phyloP scores from a whole-genome alignment of 108 stramenopile species.

The Pseudonitzschia multiseries region DNA sequence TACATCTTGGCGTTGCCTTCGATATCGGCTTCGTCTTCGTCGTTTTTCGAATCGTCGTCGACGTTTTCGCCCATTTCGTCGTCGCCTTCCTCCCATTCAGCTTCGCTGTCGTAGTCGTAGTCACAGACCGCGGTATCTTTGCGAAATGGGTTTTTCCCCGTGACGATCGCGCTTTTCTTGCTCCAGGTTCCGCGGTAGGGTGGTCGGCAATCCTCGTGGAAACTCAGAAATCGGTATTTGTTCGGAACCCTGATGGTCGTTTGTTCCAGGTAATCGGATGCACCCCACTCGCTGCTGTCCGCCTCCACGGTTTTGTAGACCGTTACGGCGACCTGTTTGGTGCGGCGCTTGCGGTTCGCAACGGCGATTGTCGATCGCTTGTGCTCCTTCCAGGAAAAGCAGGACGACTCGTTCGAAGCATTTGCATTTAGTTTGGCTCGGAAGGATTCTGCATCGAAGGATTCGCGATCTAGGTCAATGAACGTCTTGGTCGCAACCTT shows the following conservation, averaged over 20 bases:
- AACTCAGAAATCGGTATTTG: slow-evolving; percentile 79
- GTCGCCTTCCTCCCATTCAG: slow-evolving; percentile 91
- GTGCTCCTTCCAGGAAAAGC: slow-evolving; percentile 14
- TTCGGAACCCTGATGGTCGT: slow-evolving; percentile 61
- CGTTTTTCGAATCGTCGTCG: slow-evolving; percentile 56
- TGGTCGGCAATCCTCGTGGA: slow-evolving; percentile 83
- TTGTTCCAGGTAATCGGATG: slow-evolving; percentile 74
- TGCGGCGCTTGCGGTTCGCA: slow-evolving; percentile 32
- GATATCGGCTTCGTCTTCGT: slow-evolving; percentile 69
- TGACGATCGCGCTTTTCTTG: slow-evolving; percentile 69
- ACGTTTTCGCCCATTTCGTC: slow-evolving; percentile 83
- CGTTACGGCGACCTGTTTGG: slow-evolving; percentile 23
- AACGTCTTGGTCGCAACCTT: not conserved
- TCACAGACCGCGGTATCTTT: slow-evolving; percentile 67
- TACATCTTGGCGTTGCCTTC: slow-evolving; percentile 50
- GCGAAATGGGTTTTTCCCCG: slow-evolving; percentile 71
- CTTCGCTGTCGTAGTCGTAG: slow-evolving; percentile 90
- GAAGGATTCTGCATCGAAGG: slow-evolving; percentile 53
- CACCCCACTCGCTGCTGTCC: slow-evolving; percentile 22
- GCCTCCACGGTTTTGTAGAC: slow-evolving; percentile 47
- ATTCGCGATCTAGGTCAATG: not conserved
- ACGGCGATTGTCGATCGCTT: slow-evolving; percentile 30
- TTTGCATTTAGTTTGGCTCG: slow-evolving; percentile 42
- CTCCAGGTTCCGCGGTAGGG: slow-evolving; percentile 92
- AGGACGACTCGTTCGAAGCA: not conserved